These are phyloP conservation scores for Rhytidiadelphus loreus DNA, from an alignment of 225 moss, liverwort and hornwort species.

Conservation along the genomic window DNA sequence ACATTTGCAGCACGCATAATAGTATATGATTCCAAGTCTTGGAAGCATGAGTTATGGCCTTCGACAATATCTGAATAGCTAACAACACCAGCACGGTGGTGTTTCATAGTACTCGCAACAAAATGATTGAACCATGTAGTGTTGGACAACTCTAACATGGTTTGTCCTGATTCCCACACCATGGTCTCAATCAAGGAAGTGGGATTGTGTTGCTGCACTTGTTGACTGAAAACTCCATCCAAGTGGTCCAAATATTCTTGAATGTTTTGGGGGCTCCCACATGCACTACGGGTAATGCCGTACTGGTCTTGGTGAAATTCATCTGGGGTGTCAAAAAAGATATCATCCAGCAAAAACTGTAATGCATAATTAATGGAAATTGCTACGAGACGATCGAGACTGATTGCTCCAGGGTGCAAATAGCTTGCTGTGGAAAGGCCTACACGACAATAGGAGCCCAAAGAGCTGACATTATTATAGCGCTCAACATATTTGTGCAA, in stretches of 20 bases:
- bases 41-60: neutral
- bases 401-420: neutral
- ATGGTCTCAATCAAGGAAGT: neutral
- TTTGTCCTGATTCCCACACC: neutral
- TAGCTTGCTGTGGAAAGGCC: neutral
- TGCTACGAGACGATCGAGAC: neutral
- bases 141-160: neutral
- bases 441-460: neutral
- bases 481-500: neutral
- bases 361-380: neutral
- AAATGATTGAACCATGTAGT: neutral
- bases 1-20: neutral
- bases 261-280: neutral
- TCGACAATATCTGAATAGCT: neutral
- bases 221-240: neutral
- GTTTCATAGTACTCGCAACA: fast-evolving
- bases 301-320: neutral
- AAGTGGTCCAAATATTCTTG: neutral
- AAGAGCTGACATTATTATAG: neutral
- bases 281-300: neutral
- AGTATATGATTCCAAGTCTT: neutral
- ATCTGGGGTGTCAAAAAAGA: neutral
- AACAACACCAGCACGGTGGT: neutral
- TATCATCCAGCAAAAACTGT: neutral
- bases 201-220: neutral